Conservation (phyloP, 805 yeast species). For the Wickerhamomyces rabaulensis region DNA sequence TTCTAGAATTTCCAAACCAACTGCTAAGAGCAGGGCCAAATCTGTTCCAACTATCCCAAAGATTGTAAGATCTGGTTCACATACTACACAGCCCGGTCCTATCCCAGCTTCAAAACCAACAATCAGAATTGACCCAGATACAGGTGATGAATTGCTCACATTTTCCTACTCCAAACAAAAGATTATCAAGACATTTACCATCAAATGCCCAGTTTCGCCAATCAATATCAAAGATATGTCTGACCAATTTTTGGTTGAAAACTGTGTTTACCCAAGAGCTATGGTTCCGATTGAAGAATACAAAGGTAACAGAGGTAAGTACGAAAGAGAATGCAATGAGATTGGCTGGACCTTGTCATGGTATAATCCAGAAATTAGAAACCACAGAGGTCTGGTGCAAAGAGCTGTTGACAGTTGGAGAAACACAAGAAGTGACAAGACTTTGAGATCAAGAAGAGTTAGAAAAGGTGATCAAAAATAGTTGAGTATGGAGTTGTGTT, state of each 20-base stretch:
- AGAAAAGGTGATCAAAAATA: constrained; percentile 19
- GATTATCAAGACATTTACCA: constrained; percentile 21
- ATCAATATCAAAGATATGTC: constrained; percentile 18
- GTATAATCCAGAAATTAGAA: constrained; percentile 37
- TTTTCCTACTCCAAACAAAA: constrained; percentile 28
- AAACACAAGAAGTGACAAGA: constrained; percentile 38
- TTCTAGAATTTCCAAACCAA: background rate
- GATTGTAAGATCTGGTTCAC: constrained; percentile 1
- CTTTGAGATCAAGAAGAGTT: constrained; percentile 36
- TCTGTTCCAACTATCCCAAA: constrained; percentile 11
- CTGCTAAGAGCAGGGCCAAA: constrained; percentile 8
- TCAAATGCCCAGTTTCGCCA: constrained; percentile 18
- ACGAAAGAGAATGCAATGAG: constrained; percentile 43
- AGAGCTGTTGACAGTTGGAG: constrained; percentile 51
- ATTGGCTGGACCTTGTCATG: constrained; percentile 44
- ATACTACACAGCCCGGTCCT: constrained; percentile 30
- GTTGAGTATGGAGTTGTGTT: background rate
- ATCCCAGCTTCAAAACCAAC: constrained; percentile 27
- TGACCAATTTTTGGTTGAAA: constrained; percentile 29
- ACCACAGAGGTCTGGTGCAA: constrained; percentile 42
- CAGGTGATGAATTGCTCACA: constrained; percentile 27
- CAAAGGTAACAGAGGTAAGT: constrained; percentile 38
- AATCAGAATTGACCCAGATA: constrained; percentile 16
- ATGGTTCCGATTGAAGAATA: constrained; percentile 36
- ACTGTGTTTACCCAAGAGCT: constrained; percentile 47